Conservation (phyloP, 768 basidiomycete species). For the Rhodotorula sphaerocarpa region DNA sequence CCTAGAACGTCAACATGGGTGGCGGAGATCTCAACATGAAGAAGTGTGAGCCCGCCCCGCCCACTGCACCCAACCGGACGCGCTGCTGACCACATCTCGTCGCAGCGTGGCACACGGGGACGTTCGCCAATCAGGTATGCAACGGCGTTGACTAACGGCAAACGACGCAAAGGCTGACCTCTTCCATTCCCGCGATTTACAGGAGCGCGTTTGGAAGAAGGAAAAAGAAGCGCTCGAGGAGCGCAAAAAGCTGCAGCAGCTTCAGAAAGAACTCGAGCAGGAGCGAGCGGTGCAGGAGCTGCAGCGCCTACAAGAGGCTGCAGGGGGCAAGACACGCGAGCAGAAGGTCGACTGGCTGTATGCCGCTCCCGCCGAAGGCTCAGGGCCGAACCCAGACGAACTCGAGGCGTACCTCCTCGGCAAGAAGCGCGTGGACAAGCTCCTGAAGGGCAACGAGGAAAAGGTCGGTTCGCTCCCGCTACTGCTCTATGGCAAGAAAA, state of each 20-base stretch:
- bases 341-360: constrained; percentile 99
- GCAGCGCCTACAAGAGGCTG: constrained; percentile 86
- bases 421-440: constrained; percentile 95
- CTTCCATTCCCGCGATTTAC: constrained; percentile 55
- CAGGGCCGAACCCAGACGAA: constrained; percentile 74
- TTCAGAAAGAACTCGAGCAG: constrained; percentile 95
- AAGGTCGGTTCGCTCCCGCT: constrained; percentile 51
- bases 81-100: neutral
- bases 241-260: constrained; percentile 94
- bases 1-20: constrained; percentile 74
- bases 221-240: constrained; percentile 97
- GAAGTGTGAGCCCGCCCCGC: constrained; percentile 42
- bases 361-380: constrained; percentile 90
- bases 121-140: constrained; percentile 28
- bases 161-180: constrained; percentile 40
- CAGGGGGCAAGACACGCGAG: constrained; percentile 75
- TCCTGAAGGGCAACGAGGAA: constrained; percentile 80
- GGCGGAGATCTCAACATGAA: constrained; percentile 97
- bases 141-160: constrained; percentile 50
- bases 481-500: no score
- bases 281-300: constrained; percentile 93
- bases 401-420: constrained; percentile 93
- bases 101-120: constrained; percentile 33
- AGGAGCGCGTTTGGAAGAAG: constrained; percentile 98
- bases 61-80: neutral